Conservation (phyloP, 2,329 filamentous ascomycete genomes). For the Akanthomyces muscarius region DNA sequence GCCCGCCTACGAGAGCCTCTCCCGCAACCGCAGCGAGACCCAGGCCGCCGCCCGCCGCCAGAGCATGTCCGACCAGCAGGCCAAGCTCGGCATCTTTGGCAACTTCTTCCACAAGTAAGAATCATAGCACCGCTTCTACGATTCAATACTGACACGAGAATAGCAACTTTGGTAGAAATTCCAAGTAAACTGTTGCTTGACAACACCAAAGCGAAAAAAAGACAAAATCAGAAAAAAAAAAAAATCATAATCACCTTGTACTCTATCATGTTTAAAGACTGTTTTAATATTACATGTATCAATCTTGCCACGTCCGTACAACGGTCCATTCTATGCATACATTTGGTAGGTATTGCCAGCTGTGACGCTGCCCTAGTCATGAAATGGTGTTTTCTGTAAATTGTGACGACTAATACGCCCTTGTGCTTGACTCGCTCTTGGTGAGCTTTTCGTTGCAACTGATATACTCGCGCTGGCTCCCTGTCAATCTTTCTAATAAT, state of each 20-base stretch:
- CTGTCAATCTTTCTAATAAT: too few relatives aligned
- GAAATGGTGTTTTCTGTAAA: too few relatives aligned
- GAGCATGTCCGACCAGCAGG: conserved; percentile 52
- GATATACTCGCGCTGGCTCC: too few relatives aligned
- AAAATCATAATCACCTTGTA: background rate
- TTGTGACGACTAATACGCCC: too few relatives aligned
- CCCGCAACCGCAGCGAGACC: conserved; percentile 45
- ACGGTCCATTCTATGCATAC: too few relatives aligned
- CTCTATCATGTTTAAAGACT: conserved; percentile 3
- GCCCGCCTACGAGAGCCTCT: conserved; percentile 47
- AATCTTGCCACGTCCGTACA: background rate
- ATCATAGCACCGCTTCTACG: background rate
- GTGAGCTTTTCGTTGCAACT: too few relatives aligned
- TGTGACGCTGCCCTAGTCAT: too few relatives aligned
- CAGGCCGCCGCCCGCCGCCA: conserved; percentile 47
- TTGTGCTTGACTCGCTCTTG: too few relatives aligned
- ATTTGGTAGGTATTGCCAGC: too few relatives aligned
- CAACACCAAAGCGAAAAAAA: background rate
- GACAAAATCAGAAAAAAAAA: background rate
- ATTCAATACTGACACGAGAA: background rate
- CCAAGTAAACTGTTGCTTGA: background rate
- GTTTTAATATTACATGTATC: background rate
- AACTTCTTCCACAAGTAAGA: conserved; percentile 56
- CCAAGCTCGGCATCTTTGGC: conserved; percentile 46
- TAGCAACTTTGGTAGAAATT: conserved; percentile 17